A percentile compares a stretch with the other conserved stretches of the same genome.
These are phyloP conservation scores for Stereum hirsutum DNA, from an alignment of 1,284 basidiomycete genomes.

Conservation along the genomic window DNA sequence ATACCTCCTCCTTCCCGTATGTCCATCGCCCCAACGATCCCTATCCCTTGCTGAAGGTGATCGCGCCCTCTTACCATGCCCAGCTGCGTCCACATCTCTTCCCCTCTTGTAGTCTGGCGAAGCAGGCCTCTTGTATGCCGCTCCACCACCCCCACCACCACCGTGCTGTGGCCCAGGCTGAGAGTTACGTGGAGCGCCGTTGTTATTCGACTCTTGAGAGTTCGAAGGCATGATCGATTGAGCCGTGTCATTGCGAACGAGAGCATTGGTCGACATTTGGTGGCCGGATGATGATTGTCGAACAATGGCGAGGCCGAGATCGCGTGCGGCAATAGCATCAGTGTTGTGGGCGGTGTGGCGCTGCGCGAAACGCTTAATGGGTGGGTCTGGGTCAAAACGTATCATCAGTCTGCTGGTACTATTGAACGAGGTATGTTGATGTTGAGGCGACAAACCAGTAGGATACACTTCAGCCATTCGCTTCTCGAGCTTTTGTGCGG, in stretches of 20 bases:
- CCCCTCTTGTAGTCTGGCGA: conserved; percentile 42
- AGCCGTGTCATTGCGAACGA: conserved; percentile 40
- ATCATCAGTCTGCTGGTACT: neutral
- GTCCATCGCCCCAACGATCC: conserved; percentile 34
- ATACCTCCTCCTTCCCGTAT: conserved; percentile 33
- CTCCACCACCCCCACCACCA: no score
- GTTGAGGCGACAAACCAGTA: conserved; percentile 45
- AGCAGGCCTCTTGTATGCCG: conserved; percentile 30
- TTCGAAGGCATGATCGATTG: no score
- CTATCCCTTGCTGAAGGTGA: conserved; percentile 47
- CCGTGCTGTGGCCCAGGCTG: no score
- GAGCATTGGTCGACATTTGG: conserved; percentile 18
- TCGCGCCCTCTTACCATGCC: conserved; percentile 36
- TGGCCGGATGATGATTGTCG: conserved; percentile 15
- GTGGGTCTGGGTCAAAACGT: conserved; percentile 52
- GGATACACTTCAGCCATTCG: conserved; percentile 86
- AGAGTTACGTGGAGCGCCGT: no score
- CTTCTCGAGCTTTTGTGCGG: conserved; percentile 82
- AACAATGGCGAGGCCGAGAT: conserved; percentile 70
- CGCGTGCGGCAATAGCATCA: conserved; percentile 83
- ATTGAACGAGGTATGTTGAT: neutral
- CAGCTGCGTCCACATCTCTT: conserved; percentile 35
- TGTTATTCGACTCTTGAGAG: no score
- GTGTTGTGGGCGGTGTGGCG: conserved; percentile 83
- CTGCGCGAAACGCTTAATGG: conserved; percentile 88